Percentiles rank a stretch among this genome's conserved stretches.
These are phyloP conservation scores for Melampsora larici-populina DNA, from an alignment of 1,284 basidiomycete genomes.

Conservation along the genomic window DNA sequence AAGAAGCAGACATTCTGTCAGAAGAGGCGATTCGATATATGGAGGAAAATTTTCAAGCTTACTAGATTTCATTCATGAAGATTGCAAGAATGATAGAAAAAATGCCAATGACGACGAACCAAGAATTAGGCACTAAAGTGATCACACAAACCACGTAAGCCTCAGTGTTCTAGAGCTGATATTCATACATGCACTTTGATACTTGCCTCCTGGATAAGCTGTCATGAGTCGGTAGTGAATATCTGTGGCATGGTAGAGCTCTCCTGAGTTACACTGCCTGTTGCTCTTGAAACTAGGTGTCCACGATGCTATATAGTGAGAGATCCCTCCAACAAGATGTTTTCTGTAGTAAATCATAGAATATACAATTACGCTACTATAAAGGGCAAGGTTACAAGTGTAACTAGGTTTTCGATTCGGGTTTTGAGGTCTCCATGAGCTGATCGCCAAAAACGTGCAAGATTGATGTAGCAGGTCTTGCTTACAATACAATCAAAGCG, in stretches of 20 bases:
- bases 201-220: slow-evolving; percentile 49
- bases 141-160: no score
- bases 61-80: slow-evolving; percentile 47
- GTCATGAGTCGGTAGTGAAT: slow-evolving; percentile 53
- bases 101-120: slow-evolving; percentile 50
- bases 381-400: slow-evolving; percentile 52
- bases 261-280: neutral
- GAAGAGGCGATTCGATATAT: neutral
- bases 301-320: neutral
- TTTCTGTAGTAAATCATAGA: slow-evolving; percentile 56
- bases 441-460: neutral
- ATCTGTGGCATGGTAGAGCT: slow-evolving; percentile 45
- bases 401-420: slow-evolving; percentile 52
- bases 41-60: neutral
- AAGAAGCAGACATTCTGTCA: neutral
- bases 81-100: slow-evolving; percentile 49
- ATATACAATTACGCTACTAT: slow-evolving; percentile 55
- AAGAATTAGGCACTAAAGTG: slow-evolving; percentile 54
- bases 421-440: no score
- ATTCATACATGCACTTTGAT: no score
- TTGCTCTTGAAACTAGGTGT: neutral
- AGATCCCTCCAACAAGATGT: slow-evolving; percentile 55
- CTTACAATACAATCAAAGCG: slow-evolving; percentile 39
- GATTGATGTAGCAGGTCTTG: slow-evolving; percentile 47
- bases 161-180: no score